phyloP scores from a whole-genome alignment of 1,284 basidiomycete genomes.

The Inonotus hispidus region DNA sequence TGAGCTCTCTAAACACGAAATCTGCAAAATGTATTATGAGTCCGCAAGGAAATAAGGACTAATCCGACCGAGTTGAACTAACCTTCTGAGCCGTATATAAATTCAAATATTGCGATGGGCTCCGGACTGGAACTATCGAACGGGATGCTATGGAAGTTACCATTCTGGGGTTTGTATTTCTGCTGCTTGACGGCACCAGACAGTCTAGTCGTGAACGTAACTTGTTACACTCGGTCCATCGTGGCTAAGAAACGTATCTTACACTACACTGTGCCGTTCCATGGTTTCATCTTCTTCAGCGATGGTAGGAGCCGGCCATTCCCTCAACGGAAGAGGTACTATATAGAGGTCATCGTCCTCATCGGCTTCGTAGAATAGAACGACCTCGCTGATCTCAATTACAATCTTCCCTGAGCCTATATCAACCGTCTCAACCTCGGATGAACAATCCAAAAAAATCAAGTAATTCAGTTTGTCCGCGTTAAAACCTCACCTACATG shows the following conservation, averaged over 20 bases:
- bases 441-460: background rate
- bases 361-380: background rate
- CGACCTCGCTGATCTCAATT: background rate
- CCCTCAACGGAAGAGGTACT: background rate
- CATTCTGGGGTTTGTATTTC: background rate
- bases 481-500: too few relatives aligned
- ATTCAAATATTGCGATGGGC: background rate
- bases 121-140: background rate
- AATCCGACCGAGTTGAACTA: background rate
- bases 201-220: background rate
- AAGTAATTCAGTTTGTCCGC: background rate
- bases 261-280: background rate
- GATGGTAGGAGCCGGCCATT: background rate
- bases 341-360: background rate
- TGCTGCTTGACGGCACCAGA: background rate
- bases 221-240: too few relatives aligned
- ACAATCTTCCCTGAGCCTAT: background rate
- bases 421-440: background rate
- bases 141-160: background rate
- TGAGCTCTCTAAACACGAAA: background rate
- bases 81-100: constrained; percentile 1
- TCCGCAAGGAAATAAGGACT: background rate
- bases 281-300: background rate
- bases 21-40: background rate
- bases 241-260: background rate